Conservation (phyloP, 768 basidiomycete genomes). For the Clathrus columnatus region DNA sequence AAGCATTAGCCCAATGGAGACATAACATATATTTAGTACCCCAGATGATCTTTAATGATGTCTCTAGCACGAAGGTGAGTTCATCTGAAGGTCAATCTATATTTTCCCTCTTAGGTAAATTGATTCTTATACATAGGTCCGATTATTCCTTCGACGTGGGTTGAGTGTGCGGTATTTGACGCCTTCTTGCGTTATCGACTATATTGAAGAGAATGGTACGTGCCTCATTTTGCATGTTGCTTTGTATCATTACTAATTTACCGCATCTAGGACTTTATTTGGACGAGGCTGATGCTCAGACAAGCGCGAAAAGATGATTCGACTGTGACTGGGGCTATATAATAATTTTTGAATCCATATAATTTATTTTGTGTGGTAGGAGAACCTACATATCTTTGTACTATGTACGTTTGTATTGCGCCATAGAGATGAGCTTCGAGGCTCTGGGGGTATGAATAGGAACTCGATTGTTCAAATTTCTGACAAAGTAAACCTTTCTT, state of each 20-base stretch:
- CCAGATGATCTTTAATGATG: constrained; percentile 94
- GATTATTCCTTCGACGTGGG: constrained; percentile 69
- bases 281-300: not conserved
- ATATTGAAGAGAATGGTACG: constrained; percentile 74
- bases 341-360: no score
- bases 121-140: constrained; percentile 33
- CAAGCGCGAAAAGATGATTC: not conserved
- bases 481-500: no score
- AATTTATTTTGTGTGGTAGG: no score
- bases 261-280: constrained; percentile 5
- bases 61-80: constrained; percentile 84
- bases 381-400: no score
- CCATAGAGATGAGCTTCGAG: no score
- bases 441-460: no score
- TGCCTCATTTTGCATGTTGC: not conserved
- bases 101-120: not conserved
- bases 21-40: constrained; percentile 86
- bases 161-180: constrained; percentile 84
- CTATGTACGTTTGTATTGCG: no score
- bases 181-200: constrained; percentile 85
- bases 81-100: constrained; percentile 8
- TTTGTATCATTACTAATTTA: not conserved
- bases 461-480: no score
- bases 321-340: no score
- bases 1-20: constrained; percentile 65